These are phyloP conservation scores for Trichothecium roseum DNA, from an alignment of 2,329 filamentous ascomycete species.

Conservation along the genomic window DNA sequence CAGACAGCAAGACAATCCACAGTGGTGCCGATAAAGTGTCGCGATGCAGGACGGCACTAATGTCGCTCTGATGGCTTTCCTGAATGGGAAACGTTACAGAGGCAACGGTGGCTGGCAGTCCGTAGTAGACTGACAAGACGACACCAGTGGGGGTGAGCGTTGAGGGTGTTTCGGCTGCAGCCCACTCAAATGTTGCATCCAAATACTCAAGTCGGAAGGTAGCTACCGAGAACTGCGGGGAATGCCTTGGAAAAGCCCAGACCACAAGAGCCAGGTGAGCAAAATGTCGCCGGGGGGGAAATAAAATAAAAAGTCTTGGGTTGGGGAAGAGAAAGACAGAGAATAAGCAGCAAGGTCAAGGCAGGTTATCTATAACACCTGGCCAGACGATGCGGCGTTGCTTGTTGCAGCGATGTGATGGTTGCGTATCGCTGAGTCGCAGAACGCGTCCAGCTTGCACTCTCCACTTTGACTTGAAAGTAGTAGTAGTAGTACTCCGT, in stretches of 20 bases:
- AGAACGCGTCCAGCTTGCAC: no score
- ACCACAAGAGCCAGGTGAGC: neutral
- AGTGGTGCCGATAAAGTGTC: no score
- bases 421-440: no score
- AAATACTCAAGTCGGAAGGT: conserved; percentile 9
- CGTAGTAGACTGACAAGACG: no score
- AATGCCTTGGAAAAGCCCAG: neutral
- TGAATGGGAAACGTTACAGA: conserved; percentile 6
- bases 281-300: neutral
- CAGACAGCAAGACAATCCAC: no score
- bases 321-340: neutral
- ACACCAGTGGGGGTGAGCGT: neutral
- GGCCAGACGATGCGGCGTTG: no score
- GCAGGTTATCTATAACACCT: no score
- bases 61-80: neutral
- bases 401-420: no score
- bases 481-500: no score
- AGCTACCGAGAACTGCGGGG: conserved; percentile 7
- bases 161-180: conserved; percentile 3
- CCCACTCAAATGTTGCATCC: conserved; percentile 3
- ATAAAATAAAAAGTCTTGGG: neutral
- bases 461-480: no score
- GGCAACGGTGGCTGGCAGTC: neutral
- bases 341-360: neutral
- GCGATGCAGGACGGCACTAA: no score